Evolutionary conservation across 2,329 filamentous ascomycete species (phyloP).

Genomic region (Penicillium sp.): DNA sequence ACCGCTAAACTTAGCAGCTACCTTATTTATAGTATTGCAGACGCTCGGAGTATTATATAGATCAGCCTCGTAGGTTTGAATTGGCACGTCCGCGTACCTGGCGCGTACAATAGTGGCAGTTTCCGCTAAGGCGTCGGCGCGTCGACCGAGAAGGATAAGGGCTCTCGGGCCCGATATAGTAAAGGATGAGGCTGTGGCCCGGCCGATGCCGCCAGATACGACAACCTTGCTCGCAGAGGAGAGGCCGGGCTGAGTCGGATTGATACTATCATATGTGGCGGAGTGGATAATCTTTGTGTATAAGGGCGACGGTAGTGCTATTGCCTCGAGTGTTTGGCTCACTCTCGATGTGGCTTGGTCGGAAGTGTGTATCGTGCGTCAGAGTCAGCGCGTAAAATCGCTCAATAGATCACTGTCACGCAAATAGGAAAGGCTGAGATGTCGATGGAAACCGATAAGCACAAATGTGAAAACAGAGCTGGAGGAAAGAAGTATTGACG

Average conservation of each 20-base stretch:
- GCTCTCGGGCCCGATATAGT: conserved; percentile 7
- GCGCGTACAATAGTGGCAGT: neutral
- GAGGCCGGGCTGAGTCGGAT: conserved; percentile 12
- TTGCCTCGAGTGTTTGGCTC: too few relatives aligned
- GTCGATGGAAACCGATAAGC: too few relatives aligned
- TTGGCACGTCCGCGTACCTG: neutral
- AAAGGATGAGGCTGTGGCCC: conserved; percentile 15
- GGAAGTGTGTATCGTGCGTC: too few relatives aligned
- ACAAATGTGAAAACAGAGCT: too few relatives aligned
- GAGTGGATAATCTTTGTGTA: conserved; percentile 4
- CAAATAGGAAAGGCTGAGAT: too few relatives aligned
- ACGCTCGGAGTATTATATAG: neutral
- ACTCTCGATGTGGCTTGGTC: too few relatives aligned
- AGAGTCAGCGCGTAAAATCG: too few relatives aligned
- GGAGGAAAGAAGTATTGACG: too few relatives aligned
- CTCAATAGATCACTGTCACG: too few relatives aligned
- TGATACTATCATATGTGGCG: conserved; percentile 11
- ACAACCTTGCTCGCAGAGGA: conserved; percentile 11
- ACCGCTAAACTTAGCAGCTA: conserved; percentile 8
- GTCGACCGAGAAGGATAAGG: conserved; percentile 17
- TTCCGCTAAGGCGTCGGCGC: conserved; percentile 1
- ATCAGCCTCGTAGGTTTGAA: conserved; percentile 2
- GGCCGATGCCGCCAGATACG: conserved; percentile 15
- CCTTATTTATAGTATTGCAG: neutral
- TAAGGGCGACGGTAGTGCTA: neutral